Evolutionary conservation across 169 alveolate genomes (phyloP).

Genomic region (Sarcocystis neurona): DNA sequence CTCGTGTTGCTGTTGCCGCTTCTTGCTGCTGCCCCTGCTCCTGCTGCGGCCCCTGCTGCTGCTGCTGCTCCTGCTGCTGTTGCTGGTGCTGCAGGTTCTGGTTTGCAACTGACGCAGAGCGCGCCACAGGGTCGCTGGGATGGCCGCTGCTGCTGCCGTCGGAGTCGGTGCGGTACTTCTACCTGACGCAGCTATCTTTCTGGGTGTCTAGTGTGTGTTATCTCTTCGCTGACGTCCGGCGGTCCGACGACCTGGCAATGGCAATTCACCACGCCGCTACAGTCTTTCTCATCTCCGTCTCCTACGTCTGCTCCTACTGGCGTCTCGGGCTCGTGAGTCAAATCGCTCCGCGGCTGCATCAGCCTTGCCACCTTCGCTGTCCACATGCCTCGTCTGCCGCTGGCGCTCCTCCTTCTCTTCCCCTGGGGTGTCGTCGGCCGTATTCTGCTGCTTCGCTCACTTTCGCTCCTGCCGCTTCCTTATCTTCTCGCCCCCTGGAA

Average conservation of each 20-base stretch:
- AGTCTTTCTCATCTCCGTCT: constrained; percentile 31
- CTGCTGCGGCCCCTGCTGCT: neutral
- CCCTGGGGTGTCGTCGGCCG: too few species aligned
- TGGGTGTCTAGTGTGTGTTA: constrained; percentile 57
- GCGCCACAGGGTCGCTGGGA: constrained; percentile 28
- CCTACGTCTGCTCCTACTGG: constrained; percentile 66
- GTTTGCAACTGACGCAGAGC: constrained; percentile 47
- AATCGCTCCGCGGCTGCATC: too few species aligned
- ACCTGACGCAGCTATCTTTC: constrained; percentile 55
- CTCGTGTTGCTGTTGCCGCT: neutral
- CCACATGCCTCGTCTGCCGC: too few species aligned
- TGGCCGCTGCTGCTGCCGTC: constrained; percentile 50
- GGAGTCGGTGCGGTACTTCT: constrained; percentile 11
- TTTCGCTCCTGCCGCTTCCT: too few species aligned
- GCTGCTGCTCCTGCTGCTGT: neutral
- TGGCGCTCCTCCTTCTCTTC: too few species aligned
- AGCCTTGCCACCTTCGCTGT: too few species aligned
- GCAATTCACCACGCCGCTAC: constrained; percentile 65
- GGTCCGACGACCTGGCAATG: constrained; percentile 53
- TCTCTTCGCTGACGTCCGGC: constrained; percentile 48
- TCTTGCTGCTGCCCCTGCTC: neutral
- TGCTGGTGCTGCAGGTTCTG: constrained; percentile 16
- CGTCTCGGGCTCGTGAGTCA: constrained; percentile 58
- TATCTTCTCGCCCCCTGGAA: too few species aligned
- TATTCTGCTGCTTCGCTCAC: too few species aligned